These are phyloP conservation scores for Colletotrichum ledebouriae DNA, from an alignment of 2,329 filamentous ascomycete genomes.

Conservation along the genomic window DNA sequence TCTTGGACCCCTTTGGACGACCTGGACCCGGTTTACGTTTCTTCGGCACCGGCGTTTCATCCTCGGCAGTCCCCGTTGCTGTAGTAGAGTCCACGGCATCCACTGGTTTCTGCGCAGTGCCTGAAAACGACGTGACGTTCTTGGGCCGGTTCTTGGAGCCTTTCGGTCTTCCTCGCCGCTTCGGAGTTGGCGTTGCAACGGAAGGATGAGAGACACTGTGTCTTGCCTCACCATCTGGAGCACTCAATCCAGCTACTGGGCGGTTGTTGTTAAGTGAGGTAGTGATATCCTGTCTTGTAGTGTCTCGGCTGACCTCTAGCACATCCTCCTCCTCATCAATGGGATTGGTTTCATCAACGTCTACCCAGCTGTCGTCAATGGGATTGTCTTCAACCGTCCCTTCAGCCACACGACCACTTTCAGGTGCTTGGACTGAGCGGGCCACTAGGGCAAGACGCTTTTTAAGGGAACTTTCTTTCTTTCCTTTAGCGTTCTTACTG, in stretches of 20 bases:
- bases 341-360: conserved; percentile 56
- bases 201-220: neutral
- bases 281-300: neutral
- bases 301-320: neutral
- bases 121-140: neutral
- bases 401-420: neutral
- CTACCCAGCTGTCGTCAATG: conserved; percentile 60
- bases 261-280: neutral
- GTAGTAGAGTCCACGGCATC: neutral
- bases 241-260: neutral
- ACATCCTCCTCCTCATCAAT: conserved; percentile 43
- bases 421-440: neutral
- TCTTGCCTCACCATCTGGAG: neutral
- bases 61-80: neutral
- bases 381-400: neutral
- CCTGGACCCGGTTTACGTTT: conserved; percentile 53
- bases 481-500: conserved; percentile 61
- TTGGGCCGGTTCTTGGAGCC: conserved; percentile 42
- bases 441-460: conserved; percentile 5
- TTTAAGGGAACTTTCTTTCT: conserved; percentile 51
- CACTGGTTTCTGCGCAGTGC: neutral
- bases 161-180: conserved; percentile 45
- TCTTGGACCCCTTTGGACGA: conserved; percentile 67
- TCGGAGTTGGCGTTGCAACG: conserved; percentile 39
- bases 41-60: conserved; percentile 49